A percentile compares a stretch with the other conserved stretches of the same genome.
Evolutionary conservation across 371 early-diverging fungal genomes (phyloP).

Genomic region (Mucor indicus): DNA sequence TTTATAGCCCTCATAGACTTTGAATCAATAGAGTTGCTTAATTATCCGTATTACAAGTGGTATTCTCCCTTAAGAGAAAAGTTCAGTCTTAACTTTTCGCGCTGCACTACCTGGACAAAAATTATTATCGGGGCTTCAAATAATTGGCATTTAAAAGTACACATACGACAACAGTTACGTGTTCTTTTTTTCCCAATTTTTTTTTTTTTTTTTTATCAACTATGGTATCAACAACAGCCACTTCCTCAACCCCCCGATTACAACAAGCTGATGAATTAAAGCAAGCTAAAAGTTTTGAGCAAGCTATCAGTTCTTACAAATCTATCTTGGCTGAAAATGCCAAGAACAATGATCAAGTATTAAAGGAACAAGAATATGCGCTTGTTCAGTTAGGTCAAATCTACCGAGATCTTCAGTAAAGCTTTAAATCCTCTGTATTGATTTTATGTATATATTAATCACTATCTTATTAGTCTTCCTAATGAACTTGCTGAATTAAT

Average conservation of each 20-base stretch:
- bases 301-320: constrained; percentile 54
- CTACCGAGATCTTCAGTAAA: constrained; percentile 61
- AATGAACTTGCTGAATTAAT: constrained; percentile 79
- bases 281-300: constrained; percentile 46
- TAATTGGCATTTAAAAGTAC: too few relatives aligned
- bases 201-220: constrained; percentile 1
- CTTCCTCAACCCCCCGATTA: constrained; percentile 30
- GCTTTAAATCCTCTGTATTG: not conserved
- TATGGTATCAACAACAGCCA: constrained; percentile 13
- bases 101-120: too few relatives aligned
- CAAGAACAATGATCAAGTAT: constrained; percentile 28
- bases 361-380: constrained; percentile 58
- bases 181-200: too few relatives aligned
- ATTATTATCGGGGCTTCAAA: too few relatives aligned
- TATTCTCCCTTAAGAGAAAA: too few relatives aligned
- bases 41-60: too few relatives aligned
- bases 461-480: constrained; percentile 55
- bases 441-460: not conserved
- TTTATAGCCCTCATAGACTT: too few relatives aligned
- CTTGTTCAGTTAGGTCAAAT: constrained; percentile 61
- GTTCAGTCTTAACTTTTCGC: too few relatives aligned
- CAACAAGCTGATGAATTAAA: constrained; percentile 50
- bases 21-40: too few relatives aligned
- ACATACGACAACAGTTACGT: too few relatives aligned
- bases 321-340: constrained; percentile 43